These are phyloP conservation scores for Trifolium subterraneum DNA, from an alignment of 306 rosid species.

Conservation along the genomic window DNA sequence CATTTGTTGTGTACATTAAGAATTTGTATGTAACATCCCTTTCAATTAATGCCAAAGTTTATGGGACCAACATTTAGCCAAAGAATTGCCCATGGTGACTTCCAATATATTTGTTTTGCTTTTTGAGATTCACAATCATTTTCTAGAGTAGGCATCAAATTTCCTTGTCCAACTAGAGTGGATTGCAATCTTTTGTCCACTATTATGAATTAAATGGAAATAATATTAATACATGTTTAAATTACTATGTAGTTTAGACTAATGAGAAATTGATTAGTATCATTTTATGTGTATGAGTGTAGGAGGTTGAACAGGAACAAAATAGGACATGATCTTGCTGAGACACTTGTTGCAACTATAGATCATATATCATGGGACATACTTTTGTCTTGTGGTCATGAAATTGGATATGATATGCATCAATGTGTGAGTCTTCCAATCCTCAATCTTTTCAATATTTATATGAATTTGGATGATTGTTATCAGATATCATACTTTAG, in stretches of 20 bases:
- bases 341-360: constrained; percentile 61
- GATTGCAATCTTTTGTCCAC: constrained; percentile 19
- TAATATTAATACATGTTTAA: background rate
- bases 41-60: background rate
- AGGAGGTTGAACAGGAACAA: constrained; percentile 60
- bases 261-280: background rate
- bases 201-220: background rate
- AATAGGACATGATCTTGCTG: constrained; percentile 55
- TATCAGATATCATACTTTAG: background rate
- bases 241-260: background rate
- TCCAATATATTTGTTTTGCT: background rate
- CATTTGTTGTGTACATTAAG: background rate
- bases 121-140: constrained; percentile 34
- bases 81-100: constrained; percentile 7
- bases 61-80: constrained; percentile 38
- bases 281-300: constrained; percentile 2
- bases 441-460: background rate
- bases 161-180: constrained; percentile 15
- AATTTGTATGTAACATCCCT: background rate
- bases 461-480: background rate
- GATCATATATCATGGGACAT: constrained; percentile 69
- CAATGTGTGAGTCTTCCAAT: constrained; percentile 58
- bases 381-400: constrained; percentile 63
- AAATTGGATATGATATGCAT: constrained; percentile 62
- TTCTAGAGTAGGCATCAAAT: constrained; percentile 20